phyloP scores from a whole-genome alignment of 495 filamentous ascomycete species.

The Neurospora sp. region DNA sequence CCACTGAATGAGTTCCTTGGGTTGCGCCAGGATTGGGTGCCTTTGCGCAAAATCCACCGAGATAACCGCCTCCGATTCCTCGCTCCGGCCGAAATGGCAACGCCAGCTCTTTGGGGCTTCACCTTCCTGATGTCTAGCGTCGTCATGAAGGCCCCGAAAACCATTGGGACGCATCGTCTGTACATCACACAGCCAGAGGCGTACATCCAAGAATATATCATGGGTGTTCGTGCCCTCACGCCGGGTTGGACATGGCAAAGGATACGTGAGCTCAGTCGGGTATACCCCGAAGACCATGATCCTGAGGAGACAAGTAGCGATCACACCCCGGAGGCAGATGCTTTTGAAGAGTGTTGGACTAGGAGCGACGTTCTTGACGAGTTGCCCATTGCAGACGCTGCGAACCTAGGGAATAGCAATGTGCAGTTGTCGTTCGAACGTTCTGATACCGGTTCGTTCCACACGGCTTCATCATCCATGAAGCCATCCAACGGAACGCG shows the following conservation, averaged over 20 bases:
- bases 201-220: conserved; percentile 50
- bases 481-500: conserved; percentile 12
- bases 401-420: conserved; percentile 29
- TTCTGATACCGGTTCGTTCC: conserved; percentile 13
- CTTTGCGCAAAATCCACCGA: conserved; percentile 60
- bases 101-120: conserved; percentile 54
- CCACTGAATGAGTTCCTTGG: conserved; percentile 35
- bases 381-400: conserved; percentile 18
- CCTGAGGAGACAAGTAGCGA: conserved; percentile 12
- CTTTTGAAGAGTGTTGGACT: conserved; percentile 43
- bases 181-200: conserved; percentile 57
- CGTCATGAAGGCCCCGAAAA: conserved; percentile 43
- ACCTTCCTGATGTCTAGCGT: conserved; percentile 53
- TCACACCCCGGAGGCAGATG: conserved; percentile 47
- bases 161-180: conserved; percentile 43
- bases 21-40: conserved; percentile 49
- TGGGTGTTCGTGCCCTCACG: conserved; percentile 34
- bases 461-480: conserved; percentile 4
- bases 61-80: conserved; percentile 58
- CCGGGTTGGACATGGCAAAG: conserved; percentile 52
- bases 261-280: conserved; percentile 46
- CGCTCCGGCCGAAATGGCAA: conserved; percentile 53
- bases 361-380: conserved; percentile 47
- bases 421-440: conserved; percentile 23
- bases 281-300: conserved; percentile 31